Percentiles rank a stretch among this genome's conserved stretches.
Evolutionary conservation across 768 basidiomycete genomes (phyloP).

Genomic region (Mycena galopus): DNA sequence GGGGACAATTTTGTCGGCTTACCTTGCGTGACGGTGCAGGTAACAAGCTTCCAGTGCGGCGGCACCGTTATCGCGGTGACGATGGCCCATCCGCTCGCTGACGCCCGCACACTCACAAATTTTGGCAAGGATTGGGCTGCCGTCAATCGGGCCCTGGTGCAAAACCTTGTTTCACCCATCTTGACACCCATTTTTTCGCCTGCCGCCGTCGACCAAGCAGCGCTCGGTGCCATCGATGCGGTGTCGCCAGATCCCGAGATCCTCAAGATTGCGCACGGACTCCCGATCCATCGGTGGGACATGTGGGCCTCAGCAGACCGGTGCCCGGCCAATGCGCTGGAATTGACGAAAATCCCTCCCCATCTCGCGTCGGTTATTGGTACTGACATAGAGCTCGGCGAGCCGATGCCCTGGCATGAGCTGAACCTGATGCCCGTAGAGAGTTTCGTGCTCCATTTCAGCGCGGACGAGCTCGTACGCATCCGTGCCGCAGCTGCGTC

Average conservation of each 20-base stretch:
- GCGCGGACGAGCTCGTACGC: too few relatives aligned
- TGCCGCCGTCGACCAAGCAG: constrained; percentile 42
- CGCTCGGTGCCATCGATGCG: constrained; percentile 49
- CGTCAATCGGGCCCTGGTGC: constrained; percentile 40
- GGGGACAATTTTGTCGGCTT: constrained; percentile 39
- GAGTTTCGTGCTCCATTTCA: too few relatives aligned
- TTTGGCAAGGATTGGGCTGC: constrained; percentile 52
- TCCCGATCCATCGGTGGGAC: constrained; percentile 49
- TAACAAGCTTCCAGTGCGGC: constrained; percentile 48
- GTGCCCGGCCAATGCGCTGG: constrained; percentile 36
- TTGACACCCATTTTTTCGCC: constrained; percentile 47
- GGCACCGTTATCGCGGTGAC: constrained; percentile 46
- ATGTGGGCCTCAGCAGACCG: constrained; percentile 44
- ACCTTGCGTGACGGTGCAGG: constrained; percentile 50
- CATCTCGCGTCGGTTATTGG: constrained; percentile 23
- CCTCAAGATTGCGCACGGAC: constrained; percentile 34
- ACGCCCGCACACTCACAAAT: constrained; percentile 49
- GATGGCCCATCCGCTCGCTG: constrained; percentile 50
- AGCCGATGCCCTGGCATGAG: constrained; percentile 41
- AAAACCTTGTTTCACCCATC: constrained; percentile 17
- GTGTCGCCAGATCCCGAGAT: constrained; percentile 37
- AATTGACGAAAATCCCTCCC: constrained; percentile 37
- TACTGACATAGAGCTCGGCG: constrained; percentile 34
- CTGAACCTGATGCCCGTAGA: too few relatives aligned
- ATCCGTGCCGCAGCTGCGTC: too few relatives aligned